Evolutionary conservation across 169 alveolate species (phyloP), one percentile per base, ranked within the genome.

Genomic region (Eimeria necatrix): DNA sequence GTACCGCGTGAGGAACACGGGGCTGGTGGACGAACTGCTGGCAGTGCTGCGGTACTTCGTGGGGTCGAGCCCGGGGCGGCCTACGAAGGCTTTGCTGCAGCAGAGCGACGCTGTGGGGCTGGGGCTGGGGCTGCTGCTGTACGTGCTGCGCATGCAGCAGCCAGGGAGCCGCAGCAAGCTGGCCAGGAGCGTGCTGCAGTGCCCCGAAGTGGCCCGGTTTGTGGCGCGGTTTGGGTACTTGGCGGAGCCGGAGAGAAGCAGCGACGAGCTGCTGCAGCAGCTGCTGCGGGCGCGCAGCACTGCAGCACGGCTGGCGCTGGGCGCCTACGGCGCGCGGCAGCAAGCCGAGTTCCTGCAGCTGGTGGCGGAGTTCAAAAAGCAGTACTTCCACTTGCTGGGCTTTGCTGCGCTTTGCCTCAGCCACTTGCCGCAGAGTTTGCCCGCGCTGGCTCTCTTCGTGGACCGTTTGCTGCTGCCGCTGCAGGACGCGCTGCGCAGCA

Each of bases 401-500:
- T 74, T 74, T 74, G 22, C 26, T 8, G 56, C 85, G 12, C 24
- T 74, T 12, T 74, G 60, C 56, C 85, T 74, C 56, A 22, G 18
- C 18, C 9, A 41, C 56, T 53, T 74, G 22, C 85, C 85, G 18
- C 59, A 41, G 56, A 74, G 56, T 74, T 12, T 74, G 9, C 20
- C 9, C 22, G 51, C 18, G 10, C 56, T 74, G 10, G 1, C 85
- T 9, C 56, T 74, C 20, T 41, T 74, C 26, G 85, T 74, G 9
- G 56, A 74, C 56, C 20, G 56, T 2, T 26, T 74, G 18, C 56
- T 74, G n/a, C n/a, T 74, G 10, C 85, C 85, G 51, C 56, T 74
- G 56, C 85, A 74, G 56, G 85, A 74, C 22, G 56, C 85, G n/a
- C n/a, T 74, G 6, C 20, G 85, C 22, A 74, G 85, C n/a, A 14